Conservation (phyloP, 2,329 filamentous ascomycete species). For the Aspergillus amoenus region DNA sequence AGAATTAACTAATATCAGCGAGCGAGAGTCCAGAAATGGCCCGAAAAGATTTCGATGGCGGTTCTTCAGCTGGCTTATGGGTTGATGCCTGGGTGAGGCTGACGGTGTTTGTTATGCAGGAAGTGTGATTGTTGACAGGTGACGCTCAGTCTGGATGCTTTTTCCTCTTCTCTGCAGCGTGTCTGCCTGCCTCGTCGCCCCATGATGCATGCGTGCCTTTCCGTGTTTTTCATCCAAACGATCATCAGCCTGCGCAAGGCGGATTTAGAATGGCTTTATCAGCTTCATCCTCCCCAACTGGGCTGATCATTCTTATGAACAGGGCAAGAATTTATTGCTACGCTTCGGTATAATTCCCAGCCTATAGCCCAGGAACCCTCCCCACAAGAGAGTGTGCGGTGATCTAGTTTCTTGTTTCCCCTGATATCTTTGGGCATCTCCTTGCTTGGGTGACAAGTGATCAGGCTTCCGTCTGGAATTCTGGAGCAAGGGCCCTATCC, state of each 20-base stretch:
- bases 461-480: background rate
- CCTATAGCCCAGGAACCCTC: background rate
- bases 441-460: background rate
- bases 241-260: constrained; percentile 6
- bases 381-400: background rate
- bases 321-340: background rate
- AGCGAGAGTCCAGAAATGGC: background rate
- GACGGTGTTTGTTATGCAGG: background rate
- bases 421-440: background rate
- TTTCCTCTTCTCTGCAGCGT: background rate
- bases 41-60: background rate
- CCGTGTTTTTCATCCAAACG: background rate
- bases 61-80: background rate
- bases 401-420: background rate
- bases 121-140: background rate
- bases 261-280: background rate
- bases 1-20: background rate
- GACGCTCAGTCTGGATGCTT: background rate
- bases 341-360: background rate
- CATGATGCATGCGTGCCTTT: background rate
- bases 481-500: background rate
- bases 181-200: background rate
- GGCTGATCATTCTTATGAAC: background rate
- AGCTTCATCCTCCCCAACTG: background rate
- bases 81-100: constrained; percentile 6